Conservation (phyloP, 2,329 filamentous ascomycete genomes). For the Aspergillus udagawae region DNA sequence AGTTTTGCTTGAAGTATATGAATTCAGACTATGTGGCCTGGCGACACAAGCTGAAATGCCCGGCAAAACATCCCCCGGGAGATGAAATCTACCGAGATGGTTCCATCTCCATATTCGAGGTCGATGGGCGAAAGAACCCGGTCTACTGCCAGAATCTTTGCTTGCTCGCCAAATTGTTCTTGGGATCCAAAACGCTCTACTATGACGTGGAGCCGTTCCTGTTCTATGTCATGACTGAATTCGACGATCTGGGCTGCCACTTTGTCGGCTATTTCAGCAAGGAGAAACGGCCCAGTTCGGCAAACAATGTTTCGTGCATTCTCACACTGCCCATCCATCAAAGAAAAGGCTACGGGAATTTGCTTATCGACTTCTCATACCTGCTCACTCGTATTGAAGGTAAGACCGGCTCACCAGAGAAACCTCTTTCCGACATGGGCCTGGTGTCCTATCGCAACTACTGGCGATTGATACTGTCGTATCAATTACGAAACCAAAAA, state of each 20-base stretch:
- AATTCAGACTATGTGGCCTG: slow-evolving; percentile 98
- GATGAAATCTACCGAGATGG: slow-evolving; percentile 98
- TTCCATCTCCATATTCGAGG: slow-evolving; percentile 92
- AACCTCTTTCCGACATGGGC: slow-evolving; percentile 96
- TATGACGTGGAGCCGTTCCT: slow-evolving; percentile 99
- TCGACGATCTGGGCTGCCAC: slow-evolving; percentile 85
- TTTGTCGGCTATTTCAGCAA: slow-evolving; percentile 99
- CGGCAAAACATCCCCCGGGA: slow-evolving; percentile 91
- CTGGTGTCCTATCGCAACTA: slow-evolving; percentile 96
- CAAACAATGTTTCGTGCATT: slow-evolving; percentile 98
- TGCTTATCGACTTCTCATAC: slow-evolving; percentile 98
- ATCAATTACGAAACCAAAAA: slow-evolving; percentile 68
- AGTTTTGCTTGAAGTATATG: slow-evolving; percentile 99
- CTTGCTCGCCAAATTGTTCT: slow-evolving; percentile 88
- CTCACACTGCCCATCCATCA: slow-evolving; percentile 94
- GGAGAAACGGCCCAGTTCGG: slow-evolving; percentile 88
- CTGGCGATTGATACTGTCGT: slow-evolving; percentile 86
- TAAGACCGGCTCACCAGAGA: slow-evolving; percentile 94
- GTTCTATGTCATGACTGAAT: slow-evolving; percentile 95
- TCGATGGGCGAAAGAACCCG: slow-evolving; percentile 87
- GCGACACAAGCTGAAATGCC: slow-evolving; percentile 95
- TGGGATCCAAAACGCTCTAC: slow-evolving; percentile 97
- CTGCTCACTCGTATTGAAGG: slow-evolving; percentile 87
- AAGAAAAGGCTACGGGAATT: slow-evolving; percentile 92
- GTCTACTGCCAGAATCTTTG: slow-evolving; percentile 98